Evolutionary conservation across 2,329 filamentous ascomycete genomes (phyloP).

Genomic region (Thelonectria blattea): DNA sequence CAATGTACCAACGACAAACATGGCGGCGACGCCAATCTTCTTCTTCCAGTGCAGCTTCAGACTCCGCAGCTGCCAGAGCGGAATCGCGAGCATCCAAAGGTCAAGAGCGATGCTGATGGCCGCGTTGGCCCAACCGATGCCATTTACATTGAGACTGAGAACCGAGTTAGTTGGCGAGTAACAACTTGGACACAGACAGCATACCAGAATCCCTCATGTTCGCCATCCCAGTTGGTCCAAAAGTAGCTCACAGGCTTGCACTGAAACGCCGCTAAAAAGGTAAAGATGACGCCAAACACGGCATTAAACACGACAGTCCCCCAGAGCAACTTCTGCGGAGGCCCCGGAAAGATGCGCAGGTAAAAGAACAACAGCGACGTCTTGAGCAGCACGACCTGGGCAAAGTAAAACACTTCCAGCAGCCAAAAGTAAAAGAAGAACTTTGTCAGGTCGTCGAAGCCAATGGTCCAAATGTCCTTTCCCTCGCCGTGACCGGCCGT

Average conservation of each 20-base stretch:
- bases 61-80: constrained; percentile 45
- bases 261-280: constrained; percentile 44
- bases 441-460: constrained; percentile 20
- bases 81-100: constrained; percentile 50
- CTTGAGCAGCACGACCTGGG: constrained; percentile 25
- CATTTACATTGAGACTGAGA: constrained; percentile 44
- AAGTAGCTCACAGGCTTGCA: constrained; percentile 48
- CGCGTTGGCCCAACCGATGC: constrained; percentile 51
- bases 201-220: constrained; percentile 47
- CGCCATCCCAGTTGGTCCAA: constrained; percentile 51
- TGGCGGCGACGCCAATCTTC: constrained; percentile 49
- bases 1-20: constrained; percentile 53
- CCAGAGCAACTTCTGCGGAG: constrained; percentile 23
- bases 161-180: not conserved
- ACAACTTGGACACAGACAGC: not conserved
- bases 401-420: constrained; percentile 25
- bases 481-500: constrained; percentile 25
- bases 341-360: constrained; percentile 26
- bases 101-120: constrained; percentile 50
- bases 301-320: constrained; percentile 25
- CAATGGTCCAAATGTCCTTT: constrained; percentile 27
- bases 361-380: constrained; percentile 31
- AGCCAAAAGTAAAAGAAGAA: constrained; percentile 28
- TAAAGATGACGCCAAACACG: constrained; percentile 40
- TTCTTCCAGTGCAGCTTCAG: constrained; percentile 48